These are phyloP conservation scores for Fonsecaea monophora DNA, from an alignment of 2,329 filamentous ascomycete genomes.

Conservation along the genomic window DNA sequence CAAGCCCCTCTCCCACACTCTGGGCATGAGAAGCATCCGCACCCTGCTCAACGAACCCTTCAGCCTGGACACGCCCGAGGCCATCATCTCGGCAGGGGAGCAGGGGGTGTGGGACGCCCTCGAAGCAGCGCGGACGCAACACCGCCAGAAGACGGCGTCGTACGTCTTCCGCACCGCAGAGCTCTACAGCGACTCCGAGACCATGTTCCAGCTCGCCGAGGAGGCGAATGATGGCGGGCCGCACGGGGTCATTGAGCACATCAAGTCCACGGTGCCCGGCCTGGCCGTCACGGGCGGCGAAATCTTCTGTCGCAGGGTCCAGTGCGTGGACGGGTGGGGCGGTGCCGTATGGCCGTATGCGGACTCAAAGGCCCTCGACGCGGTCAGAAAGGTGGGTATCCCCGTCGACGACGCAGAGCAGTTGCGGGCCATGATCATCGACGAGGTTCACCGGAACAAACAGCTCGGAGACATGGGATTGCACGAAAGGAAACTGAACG, in stretches of 20 bases:
- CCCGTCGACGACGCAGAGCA: slow-evolving; percentile 45
- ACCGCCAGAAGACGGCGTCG: slow-evolving; percentile 55
- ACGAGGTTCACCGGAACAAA: slow-evolving; percentile 43
- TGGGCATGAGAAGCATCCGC: slow-evolving; percentile 53
- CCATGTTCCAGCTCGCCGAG: slow-evolving; percentile 29
- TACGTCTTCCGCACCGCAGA: slow-evolving; percentile 44
- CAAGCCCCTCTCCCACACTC: slow-evolving; percentile 53
- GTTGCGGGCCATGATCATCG: slow-evolving; percentile 46
- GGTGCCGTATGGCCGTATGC: slow-evolving; percentile 49
- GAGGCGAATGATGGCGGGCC: slow-evolving; percentile 46
- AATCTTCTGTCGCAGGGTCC: slow-evolving; percentile 52
- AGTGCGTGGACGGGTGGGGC: slow-evolving; percentile 48
- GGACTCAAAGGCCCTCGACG: slow-evolving; percentile 46
- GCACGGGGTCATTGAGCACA: slow-evolving; percentile 23
- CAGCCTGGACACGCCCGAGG: slow-evolving; percentile 51
- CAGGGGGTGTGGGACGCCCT: slow-evolving; percentile 50
- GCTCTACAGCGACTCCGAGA: slow-evolving; percentile 30
- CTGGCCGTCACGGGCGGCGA: slow-evolving; percentile 51
- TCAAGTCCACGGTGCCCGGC: slow-evolving; percentile 49
- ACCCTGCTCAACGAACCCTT: slow-evolving; percentile 55
- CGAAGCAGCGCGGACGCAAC: slow-evolving; percentile 53
- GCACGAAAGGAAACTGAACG: slow-evolving; percentile 38
- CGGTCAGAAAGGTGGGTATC: slow-evolving; percentile 48
- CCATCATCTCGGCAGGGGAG: slow-evolving; percentile 47
- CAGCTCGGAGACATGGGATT: slow-evolving; percentile 39